Base-by-base conservation (phyloP, 2,329 filamentous ascomycete genomes). In the Grosmannia penicillata region DNA sequence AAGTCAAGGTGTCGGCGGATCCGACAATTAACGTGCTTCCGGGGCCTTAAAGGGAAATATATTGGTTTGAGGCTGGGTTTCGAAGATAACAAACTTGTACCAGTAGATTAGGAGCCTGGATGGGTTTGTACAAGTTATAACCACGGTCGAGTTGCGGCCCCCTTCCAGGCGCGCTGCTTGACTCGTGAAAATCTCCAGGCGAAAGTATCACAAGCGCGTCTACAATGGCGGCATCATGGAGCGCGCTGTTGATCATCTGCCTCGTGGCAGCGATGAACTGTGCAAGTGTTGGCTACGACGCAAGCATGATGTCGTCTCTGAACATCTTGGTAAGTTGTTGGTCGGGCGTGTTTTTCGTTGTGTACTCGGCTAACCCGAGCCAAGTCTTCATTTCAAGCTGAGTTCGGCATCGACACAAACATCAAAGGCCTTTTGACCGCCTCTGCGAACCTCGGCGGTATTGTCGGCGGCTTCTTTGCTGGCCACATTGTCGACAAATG, bases 381-480 rank as follows among this genome's bases (percentile, higher is more conserved):
- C n/a, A n/a, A n/a, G 37, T 31, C 18, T 10, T 19, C 32, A 11
- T 39, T 39, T 18, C 32, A 39, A 18, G 22, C 10, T 8, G 6
- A 17, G 8, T 39, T 39, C 27, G 33, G 33, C 19, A 39, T 39
- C 21, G 21, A 14, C 22, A 31, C 38, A 15, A 39, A 39, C 33
- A 39, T 17, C 32, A 39, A 39, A 32, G 27, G 38, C 7, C 37
- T 39, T 10, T 26, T 39, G 31, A 39, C 37, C 4, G 37, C 37
- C 2, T 21, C 19, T 13, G 29, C 29, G 13, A 51, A 51, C 32
- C 37, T 50, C 18, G 50, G 48, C 10, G 48, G 48, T 23, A 50
- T 53, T 22, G 32, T 51, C 27, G 49, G 48, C 8, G 45, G 48
- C 11, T 29, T 48, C 8, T 45, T 53, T 14, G 39, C 45, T 9